Percentiles rank a stretch among this genome's conserved stretches.
These are phyloP conservation scores for Colletotrichum endophyticum DNA, from an alignment of 2,329 filamentous ascomycete genomes.

Conservation along the genomic window DNA sequence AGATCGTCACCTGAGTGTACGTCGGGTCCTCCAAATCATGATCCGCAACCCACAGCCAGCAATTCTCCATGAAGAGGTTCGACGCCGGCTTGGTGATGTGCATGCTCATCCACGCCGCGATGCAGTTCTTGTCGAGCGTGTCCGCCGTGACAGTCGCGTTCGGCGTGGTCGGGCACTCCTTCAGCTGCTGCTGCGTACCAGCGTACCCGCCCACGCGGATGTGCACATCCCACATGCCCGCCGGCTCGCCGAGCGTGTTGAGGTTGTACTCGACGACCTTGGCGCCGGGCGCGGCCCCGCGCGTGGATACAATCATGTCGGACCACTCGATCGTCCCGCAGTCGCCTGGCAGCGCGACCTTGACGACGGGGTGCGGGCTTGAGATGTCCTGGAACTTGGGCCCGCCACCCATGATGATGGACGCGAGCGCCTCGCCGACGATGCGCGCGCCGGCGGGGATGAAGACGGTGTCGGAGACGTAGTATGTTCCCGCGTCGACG, in stretches of 20 bases:
- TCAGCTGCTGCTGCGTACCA: constrained; percentile 71
- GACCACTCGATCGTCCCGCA: constrained; percentile 71
- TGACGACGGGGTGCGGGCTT: constrained; percentile 67
- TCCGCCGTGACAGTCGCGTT: constrained; percentile 6
- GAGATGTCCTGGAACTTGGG: constrained; percentile 59
- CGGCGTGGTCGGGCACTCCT: constrained; percentile 60
- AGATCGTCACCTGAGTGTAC: constrained; percentile 56
- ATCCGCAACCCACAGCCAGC: constrained; percentile 54
- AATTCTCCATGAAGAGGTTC: constrained; percentile 47
- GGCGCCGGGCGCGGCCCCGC: constrained; percentile 70
- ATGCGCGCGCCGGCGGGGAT: constrained; percentile 58
- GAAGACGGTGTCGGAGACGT: constrained; percentile 59
- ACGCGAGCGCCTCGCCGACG: constrained; percentile 62
- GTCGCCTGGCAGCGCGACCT: constrained; percentile 69
- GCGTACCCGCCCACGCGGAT: constrained; percentile 76
- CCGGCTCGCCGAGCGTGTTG: constrained; percentile 47
- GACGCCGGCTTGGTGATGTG: constrained; percentile 43
- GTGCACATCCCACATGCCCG: constrained; percentile 78
- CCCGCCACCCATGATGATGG: constrained; percentile 61
- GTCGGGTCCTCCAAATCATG: constrained; percentile 58
- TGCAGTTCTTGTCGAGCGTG: constrained; percentile 34
- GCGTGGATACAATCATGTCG: constrained; percentile 74
- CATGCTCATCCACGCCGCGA: constrained; percentile 48
- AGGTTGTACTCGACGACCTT: constrained; percentile 78
- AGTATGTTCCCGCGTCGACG: constrained; percentile 67